phyloP scores from a whole-genome alignment of 495 filamentous ascomycete genomes.

The Penicillium alfredii region DNA sequence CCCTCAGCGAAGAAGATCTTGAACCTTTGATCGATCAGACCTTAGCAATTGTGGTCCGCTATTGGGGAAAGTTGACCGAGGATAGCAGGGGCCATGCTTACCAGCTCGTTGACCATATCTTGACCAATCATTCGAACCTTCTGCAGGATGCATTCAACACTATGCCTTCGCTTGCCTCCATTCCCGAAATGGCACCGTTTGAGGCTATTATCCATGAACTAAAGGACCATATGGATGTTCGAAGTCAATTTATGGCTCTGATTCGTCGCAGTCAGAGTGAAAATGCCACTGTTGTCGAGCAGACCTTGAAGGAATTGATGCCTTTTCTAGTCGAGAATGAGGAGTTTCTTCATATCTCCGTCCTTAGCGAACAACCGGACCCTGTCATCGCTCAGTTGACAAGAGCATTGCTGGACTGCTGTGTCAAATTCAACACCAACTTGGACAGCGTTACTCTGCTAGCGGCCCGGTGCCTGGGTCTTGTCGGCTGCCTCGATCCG shows the following conservation, averaged over 20 bases:
- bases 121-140: slow-evolving; percentile 52
- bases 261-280: slow-evolving; percentile 70
- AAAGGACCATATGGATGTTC: slow-evolving; percentile 53
- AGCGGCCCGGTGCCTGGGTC: slow-evolving; percentile 71
- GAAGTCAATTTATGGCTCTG: slow-evolving; percentile 62
- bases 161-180: slow-evolving; percentile 71
- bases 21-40: slow-evolving; percentile 75
- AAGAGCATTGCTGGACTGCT: slow-evolving; percentile 76
- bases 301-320: slow-evolving; percentile 70
- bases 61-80: slow-evolving; percentile 65
- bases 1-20: slow-evolving; percentile 72
- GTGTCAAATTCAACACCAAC: slow-evolving; percentile 66
- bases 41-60: slow-evolving; percentile 74
- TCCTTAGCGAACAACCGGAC: slow-evolving; percentile 81
- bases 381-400: slow-evolving; percentile 62
- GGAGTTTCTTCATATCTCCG: slow-evolving; percentile 71
- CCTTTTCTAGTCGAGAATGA: slow-evolving; percentile 68
- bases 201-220: slow-evolving; percentile 57
- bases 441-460: slow-evolving; percentile 61
- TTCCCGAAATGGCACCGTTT: slow-evolving; percentile 60
- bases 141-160: slow-evolving; percentile 60
- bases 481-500: slow-evolving; percentile 86
- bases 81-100: slow-evolving; percentile 51
- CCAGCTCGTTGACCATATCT: slow-evolving; percentile 56
- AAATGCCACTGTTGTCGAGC: slow-evolving; percentile 72